Conservation (phyloP, 495 filamentous ascomycete species). For the Xylaria scruposa region DNA sequence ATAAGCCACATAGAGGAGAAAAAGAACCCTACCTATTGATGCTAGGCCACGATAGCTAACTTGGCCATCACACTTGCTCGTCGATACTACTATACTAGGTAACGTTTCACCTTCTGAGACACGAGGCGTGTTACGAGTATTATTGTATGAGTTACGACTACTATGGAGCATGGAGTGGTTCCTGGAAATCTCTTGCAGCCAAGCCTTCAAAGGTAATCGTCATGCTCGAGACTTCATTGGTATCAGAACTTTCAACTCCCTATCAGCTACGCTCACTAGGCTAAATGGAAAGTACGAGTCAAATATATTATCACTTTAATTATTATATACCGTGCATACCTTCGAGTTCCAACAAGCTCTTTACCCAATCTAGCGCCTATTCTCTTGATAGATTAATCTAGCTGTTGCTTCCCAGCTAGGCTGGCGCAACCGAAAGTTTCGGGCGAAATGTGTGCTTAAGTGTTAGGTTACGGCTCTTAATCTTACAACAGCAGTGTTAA, state of each 20-base stretch:
- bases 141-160: not conserved
- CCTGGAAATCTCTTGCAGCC: not conserved
- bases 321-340: not conserved
- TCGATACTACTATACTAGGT: slow-evolving; percentile 9
- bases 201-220: slow-evolving; percentile 3
- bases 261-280: not conserved
- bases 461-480: too few species aligned
- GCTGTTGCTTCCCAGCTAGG: too few species aligned
- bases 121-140: not conserved
- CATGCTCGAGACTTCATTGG: not conserved
- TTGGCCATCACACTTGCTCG: slow-evolving; percentile 1
- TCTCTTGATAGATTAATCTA: too few species aligned
- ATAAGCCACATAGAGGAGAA: slow-evolving; percentile 5
- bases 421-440: too few species aligned
- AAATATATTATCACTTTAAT: not conserved
- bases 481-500: too few species aligned
- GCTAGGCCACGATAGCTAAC: slow-evolving; percentile 6
- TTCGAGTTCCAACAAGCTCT: too few species aligned
- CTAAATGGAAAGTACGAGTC: not conserved
- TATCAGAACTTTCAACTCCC: not conserved
- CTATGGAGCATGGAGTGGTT: not conserved
- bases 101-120: not conserved
- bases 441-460: too few species aligned
- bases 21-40: not conserved
- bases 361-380: too few species aligned